Evolutionary conservation across 345 rosid genomes (phyloP).

Genomic region (Citrus medica): DNA sequence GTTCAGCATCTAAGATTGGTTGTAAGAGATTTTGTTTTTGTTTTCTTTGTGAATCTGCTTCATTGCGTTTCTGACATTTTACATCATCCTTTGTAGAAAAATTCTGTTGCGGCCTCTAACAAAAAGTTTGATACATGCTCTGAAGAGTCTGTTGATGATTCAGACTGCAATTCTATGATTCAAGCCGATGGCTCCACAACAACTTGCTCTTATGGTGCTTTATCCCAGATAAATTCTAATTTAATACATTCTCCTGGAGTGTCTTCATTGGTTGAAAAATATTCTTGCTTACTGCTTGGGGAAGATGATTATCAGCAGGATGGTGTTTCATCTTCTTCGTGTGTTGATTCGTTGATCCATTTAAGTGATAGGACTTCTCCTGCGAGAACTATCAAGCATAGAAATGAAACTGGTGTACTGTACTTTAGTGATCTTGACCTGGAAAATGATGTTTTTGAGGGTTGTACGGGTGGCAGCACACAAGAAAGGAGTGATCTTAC

Average conservation of each 20-base stretch:
- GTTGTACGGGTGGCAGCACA: slow-evolving; percentile 2
- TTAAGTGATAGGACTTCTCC: slow-evolving; percentile 3
- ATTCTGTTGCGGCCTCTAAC: background rate
- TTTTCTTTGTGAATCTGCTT: background rate
- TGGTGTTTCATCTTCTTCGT: slow-evolving; percentile 1
- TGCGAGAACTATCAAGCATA: background rate
- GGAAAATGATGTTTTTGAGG: slow-evolving; percentile 8
- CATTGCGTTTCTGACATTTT: background rate
- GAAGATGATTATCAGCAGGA: slow-evolving; percentile 15
- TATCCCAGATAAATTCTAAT: background rate
- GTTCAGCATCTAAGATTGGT: background rate
- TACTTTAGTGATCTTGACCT: background rate
- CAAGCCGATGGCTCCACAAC: slow-evolving; percentile 9
- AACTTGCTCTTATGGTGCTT: slow-evolving; percentile 2
- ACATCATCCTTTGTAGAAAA: slow-evolving; percentile 9
- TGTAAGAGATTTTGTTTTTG: background rate
- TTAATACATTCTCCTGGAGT: background rate
- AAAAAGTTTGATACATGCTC: background rate
- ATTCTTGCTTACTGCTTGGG: background rate
- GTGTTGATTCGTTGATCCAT: slow-evolving; percentile 3
- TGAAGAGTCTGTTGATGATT: slow-evolving; percentile 17
- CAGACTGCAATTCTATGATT: slow-evolving; percentile 7
- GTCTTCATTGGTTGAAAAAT: background rate
- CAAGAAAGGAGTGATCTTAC: background rate
- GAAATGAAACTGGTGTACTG: background rate